These are phyloP conservation scores for Glycine latifolia DNA, from an alignment of 306 rosid species.

Conservation along the genomic window DNA sequence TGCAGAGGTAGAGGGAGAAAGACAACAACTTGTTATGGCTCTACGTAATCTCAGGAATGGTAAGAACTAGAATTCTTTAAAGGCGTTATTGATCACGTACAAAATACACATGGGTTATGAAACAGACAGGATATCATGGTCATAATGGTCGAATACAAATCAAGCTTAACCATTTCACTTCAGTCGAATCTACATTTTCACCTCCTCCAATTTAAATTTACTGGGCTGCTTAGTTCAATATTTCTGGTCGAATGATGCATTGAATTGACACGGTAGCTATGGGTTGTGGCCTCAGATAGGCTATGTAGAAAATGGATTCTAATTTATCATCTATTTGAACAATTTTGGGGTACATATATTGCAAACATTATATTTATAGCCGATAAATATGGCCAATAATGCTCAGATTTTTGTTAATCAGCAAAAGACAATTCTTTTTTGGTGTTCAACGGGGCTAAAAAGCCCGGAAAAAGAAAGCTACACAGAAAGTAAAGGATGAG, in stretches of 20 bases:
- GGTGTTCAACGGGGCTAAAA: too few relatives aligned
- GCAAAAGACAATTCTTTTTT: too few relatives aligned
- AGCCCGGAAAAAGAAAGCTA: too few relatives aligned
- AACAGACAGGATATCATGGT: constrained; percentile 41
- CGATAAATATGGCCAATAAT: constrained; percentile 11
- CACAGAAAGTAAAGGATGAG: too few relatives aligned
- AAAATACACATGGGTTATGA: constrained; percentile 47
- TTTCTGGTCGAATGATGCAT: neutral
- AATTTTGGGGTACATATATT: constrained; percentile 22
- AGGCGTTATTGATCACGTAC: constrained; percentile 37
- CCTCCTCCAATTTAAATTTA: constrained; percentile 21
- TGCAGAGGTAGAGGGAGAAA: constrained; percentile 98
- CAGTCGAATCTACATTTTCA: constrained; percentile 15
- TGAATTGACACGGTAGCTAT: constrained; percentile 19
- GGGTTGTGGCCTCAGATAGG: constrained; percentile 27
- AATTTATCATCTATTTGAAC: constrained; percentile 28
- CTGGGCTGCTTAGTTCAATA: constrained; percentile 18
- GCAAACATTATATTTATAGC: constrained; percentile 25
- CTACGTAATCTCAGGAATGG: constrained; percentile 83
- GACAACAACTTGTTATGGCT: constrained; percentile 97
- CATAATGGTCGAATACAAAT: constrained; percentile 35
- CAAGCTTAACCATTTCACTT: constrained; percentile 34
- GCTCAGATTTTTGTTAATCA: constrained; percentile 20
- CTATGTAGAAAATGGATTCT: constrained; percentile 19
- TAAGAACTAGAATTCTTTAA: constrained; percentile 61